These are phyloP conservation scores for Chlorella sp. DNA, from an alignment of 139 green algal species.

Conservation along the genomic window DNA sequence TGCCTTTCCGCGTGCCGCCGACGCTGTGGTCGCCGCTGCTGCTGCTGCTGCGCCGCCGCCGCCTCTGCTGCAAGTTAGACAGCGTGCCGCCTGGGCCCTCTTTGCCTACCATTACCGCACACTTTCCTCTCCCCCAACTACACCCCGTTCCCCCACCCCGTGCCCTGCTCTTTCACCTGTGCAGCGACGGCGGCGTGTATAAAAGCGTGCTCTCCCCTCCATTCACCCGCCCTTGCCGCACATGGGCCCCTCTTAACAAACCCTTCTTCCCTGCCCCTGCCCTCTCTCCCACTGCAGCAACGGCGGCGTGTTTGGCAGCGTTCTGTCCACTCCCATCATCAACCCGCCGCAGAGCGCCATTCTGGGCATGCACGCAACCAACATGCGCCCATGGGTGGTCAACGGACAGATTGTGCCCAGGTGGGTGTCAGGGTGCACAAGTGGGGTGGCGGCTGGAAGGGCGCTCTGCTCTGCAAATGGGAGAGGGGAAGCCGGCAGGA, in stretches of 20 bases:
- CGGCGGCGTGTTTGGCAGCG: conserved; percentile 95
- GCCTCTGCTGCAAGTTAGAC: no score
- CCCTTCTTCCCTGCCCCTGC: neutral
- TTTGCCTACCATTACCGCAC: no score
- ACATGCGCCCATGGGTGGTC: conserved; percentile 85
- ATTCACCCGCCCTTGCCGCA: neutral
- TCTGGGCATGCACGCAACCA: conserved; percentile 98
- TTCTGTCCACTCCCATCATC: conserved; percentile 99
- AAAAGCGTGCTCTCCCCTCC: neutral
- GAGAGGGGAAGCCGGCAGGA: no score
- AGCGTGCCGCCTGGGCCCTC: no score
- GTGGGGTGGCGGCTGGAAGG: neutral
- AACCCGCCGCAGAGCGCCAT: conserved; percentile 97
- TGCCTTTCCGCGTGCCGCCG: no score
- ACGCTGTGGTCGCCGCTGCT: no score
- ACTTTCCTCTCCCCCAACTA: no score
- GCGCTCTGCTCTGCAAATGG: no score
- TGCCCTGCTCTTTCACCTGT: no score
- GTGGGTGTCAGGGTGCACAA: neutral
- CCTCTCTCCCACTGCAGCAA: conserved; percentile 68
- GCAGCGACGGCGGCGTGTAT: neutral
- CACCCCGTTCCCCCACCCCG: no score
- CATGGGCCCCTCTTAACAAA: neutral
- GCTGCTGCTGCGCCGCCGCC: no score
- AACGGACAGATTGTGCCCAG: conserved; percentile 83